A percentile compares a stretch with the other conserved stretches of the same genome.
phyloP scores from a whole-genome alignment of 164 flowering plant genomes.

The Vitis cinerea region DNA sequence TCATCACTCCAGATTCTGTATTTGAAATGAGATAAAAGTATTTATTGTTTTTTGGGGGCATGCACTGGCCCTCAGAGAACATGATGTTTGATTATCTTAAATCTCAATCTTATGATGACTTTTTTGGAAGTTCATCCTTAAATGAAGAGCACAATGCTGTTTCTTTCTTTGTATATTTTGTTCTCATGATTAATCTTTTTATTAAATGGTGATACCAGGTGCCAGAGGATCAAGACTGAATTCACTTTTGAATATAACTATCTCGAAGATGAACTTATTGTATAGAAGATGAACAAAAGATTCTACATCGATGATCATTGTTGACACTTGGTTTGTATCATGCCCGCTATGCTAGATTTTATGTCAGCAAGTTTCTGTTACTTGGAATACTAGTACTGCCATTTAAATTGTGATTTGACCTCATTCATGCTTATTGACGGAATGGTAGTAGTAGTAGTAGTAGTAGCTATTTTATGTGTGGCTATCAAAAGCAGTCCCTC shows the following conservation, averaged over 20 bases:
- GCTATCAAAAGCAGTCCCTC: too few relatives aligned
- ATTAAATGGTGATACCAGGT: constrained; percentile 46
- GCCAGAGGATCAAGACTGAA: constrained; percentile 91
- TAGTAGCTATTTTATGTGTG: too few relatives aligned
- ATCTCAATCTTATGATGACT: too few relatives aligned
- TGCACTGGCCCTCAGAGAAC: too few relatives aligned
- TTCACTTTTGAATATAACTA: constrained; percentile 89
- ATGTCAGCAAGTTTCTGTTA: background rate
- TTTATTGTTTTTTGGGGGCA: too few relatives aligned
- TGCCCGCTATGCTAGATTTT: background rate
- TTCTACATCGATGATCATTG: background rate
- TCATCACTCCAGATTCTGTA: too few relatives aligned
- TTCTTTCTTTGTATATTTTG: background rate
- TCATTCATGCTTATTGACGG: too few relatives aligned
- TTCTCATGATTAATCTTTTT: constrained; percentile 3
- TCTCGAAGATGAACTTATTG: constrained; percentile 89
- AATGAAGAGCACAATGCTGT: background rate
- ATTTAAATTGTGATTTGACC: background rate
- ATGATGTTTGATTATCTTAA: too few relatives aligned
- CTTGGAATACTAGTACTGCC: background rate
- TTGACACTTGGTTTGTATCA: constrained; percentile 17
- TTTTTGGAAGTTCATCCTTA: too few relatives aligned
- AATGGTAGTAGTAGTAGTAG: too few relatives aligned
- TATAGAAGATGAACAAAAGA: constrained; percentile 32
- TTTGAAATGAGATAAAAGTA: too few relatives aligned